Evolutionary conservation across 2,329 filamentous ascomycete species (phyloP).

Genomic region (Fusarium redolens): DNA sequence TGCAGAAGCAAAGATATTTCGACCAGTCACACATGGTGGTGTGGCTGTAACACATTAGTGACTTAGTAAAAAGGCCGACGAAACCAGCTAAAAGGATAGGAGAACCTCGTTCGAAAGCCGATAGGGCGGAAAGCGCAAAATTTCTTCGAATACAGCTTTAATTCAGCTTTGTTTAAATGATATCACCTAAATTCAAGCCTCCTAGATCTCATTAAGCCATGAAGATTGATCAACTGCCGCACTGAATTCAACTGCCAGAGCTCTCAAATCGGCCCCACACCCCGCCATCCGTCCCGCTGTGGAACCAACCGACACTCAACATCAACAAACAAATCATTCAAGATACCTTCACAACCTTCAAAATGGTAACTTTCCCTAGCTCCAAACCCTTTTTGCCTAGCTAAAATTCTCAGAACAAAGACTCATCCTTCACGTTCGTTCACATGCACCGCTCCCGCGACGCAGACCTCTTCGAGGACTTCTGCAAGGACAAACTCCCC

Average conservation of each 20-base stretch:
- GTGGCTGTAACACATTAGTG: neutral
- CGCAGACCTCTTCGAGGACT: slow-evolving; percentile 83
- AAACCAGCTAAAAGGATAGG: neutral
- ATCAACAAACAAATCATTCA: slow-evolving; percentile 28
- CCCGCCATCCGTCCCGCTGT: slow-evolving; percentile 22
- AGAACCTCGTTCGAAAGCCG: neutral
- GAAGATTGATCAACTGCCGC: neutral
- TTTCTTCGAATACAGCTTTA: too few species aligned
- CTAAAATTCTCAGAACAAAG: slow-evolving; percentile 68
- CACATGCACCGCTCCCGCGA: slow-evolving; percentile 79
- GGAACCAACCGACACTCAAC: slow-evolving; percentile 9
- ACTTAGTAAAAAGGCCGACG: neutral
- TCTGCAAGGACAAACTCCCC: slow-evolving; percentile 76
- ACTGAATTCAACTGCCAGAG: neutral
- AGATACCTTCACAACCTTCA: neutral
- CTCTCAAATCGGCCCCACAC: slow-evolving; percentile 24
- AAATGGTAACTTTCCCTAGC: slow-evolving; percentile 8
- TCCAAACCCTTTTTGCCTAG: too few species aligned
- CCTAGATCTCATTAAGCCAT: neutral
- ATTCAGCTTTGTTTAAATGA: neutral
- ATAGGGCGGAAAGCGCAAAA: neutral
- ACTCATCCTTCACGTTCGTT: slow-evolving; percentile 79
- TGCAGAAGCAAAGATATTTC: slow-evolving; percentile 5
- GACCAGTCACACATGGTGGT: neutral
- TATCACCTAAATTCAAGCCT: too few species aligned